These are phyloP conservation scores for Komagataella phaffii DNA, from an alignment of 805 yeast genomes.

Conservation along the genomic window DNA sequence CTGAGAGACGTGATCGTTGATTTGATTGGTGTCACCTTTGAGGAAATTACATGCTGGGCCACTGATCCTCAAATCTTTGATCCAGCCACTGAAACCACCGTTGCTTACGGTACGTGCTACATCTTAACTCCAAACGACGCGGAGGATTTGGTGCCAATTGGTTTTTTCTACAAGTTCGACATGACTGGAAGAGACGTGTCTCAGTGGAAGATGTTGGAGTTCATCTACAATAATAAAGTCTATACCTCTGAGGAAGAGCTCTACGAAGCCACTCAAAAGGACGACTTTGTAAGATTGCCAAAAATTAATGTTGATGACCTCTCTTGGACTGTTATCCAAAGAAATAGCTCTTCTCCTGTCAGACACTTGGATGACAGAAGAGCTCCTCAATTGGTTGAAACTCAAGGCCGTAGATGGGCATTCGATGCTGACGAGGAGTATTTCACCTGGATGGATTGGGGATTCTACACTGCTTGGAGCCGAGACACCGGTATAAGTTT, in stretches of 20 bases:
- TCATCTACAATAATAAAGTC: constrained; percentile 10
- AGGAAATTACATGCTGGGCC: constrained; percentile 1
- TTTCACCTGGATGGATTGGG: constrained; percentile 18
- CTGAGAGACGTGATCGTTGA: constrained; percentile 1
- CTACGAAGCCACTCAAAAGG: constrained; percentile 10
- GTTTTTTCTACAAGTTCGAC: constrained; percentile 10
- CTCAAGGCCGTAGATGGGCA: constrained; percentile 16
- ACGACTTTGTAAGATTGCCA: constrained; percentile 8
- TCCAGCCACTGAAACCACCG: not conserved
- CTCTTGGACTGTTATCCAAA: constrained; percentile 7
- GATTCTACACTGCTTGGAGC: constrained; percentile 12
- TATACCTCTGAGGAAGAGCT: constrained; percentile 13
- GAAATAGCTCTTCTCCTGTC: constrained; percentile 2
- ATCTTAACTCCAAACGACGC: constrained; percentile 5
- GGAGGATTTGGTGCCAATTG: constrained; percentile 11
- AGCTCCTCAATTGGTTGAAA: constrained; percentile 12
- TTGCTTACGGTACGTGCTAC: constrained; percentile 1
- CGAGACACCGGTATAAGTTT: constrained; percentile 13
- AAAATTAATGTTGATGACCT: constrained; percentile 4
- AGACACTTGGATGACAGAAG: constrained; percentile 9
- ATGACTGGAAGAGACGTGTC: constrained; percentile 10
- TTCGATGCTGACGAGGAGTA: constrained; percentile 12
- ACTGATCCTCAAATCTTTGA: constrained; percentile 2
- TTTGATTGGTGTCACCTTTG: constrained; percentile 1
- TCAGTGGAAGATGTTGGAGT: constrained; percentile 6